Evolutionary conservation across 257 asterid species (phyloP).

Genomic region (Nemophila menziesii): DNA sequence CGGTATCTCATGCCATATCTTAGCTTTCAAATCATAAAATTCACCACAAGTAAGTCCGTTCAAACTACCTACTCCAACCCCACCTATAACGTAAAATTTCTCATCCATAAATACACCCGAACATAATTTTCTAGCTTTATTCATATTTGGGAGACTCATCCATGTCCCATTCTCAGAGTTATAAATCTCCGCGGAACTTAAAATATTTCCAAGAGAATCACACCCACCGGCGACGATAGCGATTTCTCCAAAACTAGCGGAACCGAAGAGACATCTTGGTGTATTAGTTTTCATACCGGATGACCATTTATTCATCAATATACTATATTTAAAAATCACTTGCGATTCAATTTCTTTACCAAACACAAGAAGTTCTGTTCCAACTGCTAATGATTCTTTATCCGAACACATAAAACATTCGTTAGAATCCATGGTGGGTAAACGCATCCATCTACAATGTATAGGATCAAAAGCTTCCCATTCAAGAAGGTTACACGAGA

Average conservation of each 20-base stretch:
- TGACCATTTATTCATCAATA: conserved; percentile 26
- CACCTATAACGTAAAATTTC: conserved; percentile 65
- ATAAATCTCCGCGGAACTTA: conserved; percentile 58
- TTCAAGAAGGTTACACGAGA: conserved; percentile 23
- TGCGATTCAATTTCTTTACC: conserved; percentile 22
- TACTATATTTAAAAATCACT: conserved; percentile 21
- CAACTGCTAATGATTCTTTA: conserved; percentile 34
- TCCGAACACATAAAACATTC: conserved; percentile 31
- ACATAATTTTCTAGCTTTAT: conserved; percentile 59
- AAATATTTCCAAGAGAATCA: conserved; percentile 37
- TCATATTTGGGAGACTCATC: conserved; percentile 62
- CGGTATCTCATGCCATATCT: conserved; percentile 50
- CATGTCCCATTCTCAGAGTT: conserved; percentile 49
- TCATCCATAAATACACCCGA: conserved; percentile 77
- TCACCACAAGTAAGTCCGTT: conserved; percentile 58
- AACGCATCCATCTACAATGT: conserved; percentile 22
- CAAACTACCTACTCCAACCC: conserved; percentile 38
- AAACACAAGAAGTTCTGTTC: conserved; percentile 34
- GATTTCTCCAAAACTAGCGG: conserved; percentile 67
- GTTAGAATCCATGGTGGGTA: conserved; percentile 20
- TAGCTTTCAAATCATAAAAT: conserved; percentile 42
- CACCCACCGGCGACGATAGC: conserved; percentile 86
- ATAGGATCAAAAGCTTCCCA: conserved; percentile 37
- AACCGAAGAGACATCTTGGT: conserved; percentile 47
- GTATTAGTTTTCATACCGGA: conserved; percentile 16